Evolutionary conservation across 768 basidiomycete species (phyloP).

Genomic region (Guyanaporus albipodus): DNA sequence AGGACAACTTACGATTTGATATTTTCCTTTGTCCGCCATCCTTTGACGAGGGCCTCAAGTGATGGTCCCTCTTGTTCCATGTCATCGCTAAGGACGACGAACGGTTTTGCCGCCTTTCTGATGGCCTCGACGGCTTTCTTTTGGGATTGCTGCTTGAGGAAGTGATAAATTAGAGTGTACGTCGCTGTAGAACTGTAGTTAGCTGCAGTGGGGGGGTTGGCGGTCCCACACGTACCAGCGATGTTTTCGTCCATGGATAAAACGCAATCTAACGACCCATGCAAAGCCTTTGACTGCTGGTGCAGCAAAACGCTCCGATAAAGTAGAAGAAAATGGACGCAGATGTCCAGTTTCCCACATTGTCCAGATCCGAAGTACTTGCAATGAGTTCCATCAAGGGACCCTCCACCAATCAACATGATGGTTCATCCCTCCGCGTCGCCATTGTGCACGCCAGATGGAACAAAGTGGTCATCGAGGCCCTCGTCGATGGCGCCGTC

Average conservation of each 20-base stretch:
- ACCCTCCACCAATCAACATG: slow-evolving; percentile 55
- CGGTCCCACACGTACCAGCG: slow-evolving; percentile 40
- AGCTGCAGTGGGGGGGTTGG: slow-evolving; percentile 7
- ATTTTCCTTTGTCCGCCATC: slow-evolving; percentile 50
- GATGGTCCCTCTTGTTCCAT: slow-evolving; percentile 44
- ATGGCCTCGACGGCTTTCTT: slow-evolving; percentile 68
- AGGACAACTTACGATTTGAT: slow-evolving; percentile 27
- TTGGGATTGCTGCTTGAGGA: slow-evolving; percentile 63
- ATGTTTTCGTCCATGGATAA: slow-evolving; percentile 46
- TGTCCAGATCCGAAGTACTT: no score
- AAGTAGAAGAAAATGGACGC: not conserved
- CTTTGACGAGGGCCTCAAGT: slow-evolving; percentile 60
- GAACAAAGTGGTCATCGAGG: slow-evolving; percentile 86
- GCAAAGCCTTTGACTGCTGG: no score
- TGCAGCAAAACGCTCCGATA: no score
- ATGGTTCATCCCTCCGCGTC: slow-evolving; percentile 78
- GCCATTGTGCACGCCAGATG: slow-evolving; percentile 96
- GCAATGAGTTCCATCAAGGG: slow-evolving; percentile 66
- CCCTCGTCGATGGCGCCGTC: slow-evolving; percentile 76
- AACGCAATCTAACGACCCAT: slow-evolving; percentile 1
- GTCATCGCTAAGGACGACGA: slow-evolving; percentile 58
- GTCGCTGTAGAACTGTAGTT: slow-evolving; percentile 44
- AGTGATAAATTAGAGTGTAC: slow-evolving; percentile 73
- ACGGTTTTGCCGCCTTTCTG: slow-evolving; percentile 65
- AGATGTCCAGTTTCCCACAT: slow-evolving; percentile 21